Conservation (phyloP, 192 early-diverging fungal genomes). For the Linderina pennispora region DNA sequence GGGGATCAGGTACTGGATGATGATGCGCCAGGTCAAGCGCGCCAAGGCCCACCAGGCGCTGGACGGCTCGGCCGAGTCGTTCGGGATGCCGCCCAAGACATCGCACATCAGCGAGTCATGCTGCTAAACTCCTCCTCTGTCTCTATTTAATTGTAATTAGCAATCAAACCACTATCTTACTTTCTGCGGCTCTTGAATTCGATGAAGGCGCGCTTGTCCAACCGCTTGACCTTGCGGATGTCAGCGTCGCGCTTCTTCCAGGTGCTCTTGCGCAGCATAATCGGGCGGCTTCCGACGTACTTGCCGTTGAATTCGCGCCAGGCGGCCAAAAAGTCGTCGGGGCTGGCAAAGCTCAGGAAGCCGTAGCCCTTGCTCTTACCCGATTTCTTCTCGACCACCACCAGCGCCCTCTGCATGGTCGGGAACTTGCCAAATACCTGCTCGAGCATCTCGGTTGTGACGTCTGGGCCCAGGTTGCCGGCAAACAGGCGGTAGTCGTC, state of each 20-base stretch:
- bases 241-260: constrained; percentile 90
- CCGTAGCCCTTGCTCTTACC: constrained; percentile 89
- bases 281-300: constrained; percentile 92
- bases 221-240: constrained; percentile 46
- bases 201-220: constrained; percentile 32
- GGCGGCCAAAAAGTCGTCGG: constrained; percentile 87
- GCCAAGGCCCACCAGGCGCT: constrained; percentile 1
- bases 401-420: constrained; percentile 71
- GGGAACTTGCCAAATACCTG: constrained; percentile 84
- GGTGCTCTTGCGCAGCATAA: constrained; percentile 87
- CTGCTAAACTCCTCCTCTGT: constrained; percentile 10
- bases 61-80: constrained; percentile 6
- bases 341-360: constrained; percentile 87
- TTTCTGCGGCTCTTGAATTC: constrained; percentile 23
- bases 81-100: constrained; percentile 6
- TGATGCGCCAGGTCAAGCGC: constrained; percentile 19
- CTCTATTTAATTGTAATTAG: too few relatives aligned
- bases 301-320: constrained; percentile 97
- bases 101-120: constrained; percentile 33
- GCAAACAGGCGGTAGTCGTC: constrained; percentile 93
- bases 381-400: constrained; percentile 80
- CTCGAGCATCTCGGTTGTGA: constrained; percentile 73
- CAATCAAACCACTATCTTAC: too few relatives aligned
- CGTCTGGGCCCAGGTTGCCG: constrained; percentile 92
- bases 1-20: constrained; percentile 23